Evolutionary conservation across 352 stramenopile species (phyloP).

Genomic region (Phytophthora citrophthora): DNA sequence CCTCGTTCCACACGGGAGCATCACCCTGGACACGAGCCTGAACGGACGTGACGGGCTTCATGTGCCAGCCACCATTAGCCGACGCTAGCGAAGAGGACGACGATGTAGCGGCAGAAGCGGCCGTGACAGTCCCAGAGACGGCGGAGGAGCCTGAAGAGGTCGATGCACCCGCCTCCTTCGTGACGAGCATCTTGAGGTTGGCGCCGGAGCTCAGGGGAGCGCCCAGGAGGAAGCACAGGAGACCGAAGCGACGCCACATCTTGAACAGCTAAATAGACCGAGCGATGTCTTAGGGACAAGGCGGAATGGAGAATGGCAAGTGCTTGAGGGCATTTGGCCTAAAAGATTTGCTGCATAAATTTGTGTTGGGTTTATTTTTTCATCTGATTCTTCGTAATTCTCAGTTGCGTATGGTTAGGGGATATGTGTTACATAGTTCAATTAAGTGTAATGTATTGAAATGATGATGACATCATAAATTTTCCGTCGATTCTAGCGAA

Average conservation of each 20-base stretch:
- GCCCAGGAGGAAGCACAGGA: constrained; percentile 12
- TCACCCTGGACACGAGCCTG: constrained; percentile 66
- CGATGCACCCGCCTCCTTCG: constrained; percentile 1
- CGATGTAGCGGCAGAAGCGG: constrained; percentile 1
- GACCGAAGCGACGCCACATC: constrained; percentile 14
- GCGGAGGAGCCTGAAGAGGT: constrained; percentile 1
- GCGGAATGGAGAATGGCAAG: constrained; percentile 14
- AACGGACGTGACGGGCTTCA: constrained; percentile 41
- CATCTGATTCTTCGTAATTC: constrained; percentile 9
- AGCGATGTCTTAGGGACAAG: constrained; percentile 7
- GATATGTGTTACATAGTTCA: not conserved
- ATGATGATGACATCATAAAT: not conserved
- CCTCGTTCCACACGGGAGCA: constrained; percentile 43
- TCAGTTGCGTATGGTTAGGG: not conserved
- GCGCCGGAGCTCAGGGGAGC: constrained; percentile 5
- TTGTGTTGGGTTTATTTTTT: not conserved
- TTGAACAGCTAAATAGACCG: not conserved
- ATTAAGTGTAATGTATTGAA: not conserved
- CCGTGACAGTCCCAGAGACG: constrained; percentile 8
- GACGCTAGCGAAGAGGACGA: constrained; percentile 7
- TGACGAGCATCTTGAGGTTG: constrained; percentile 12
- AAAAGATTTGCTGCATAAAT: not conserved
- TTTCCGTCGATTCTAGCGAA: not conserved
- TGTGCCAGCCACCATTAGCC: constrained; percentile 28
- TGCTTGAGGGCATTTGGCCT: not conserved